Evolutionary conservation across 139 green algal species (phyloP), one percentile per base, ranked within the genome.

Genomic region (Auxenochlorella protothecoides): DNA sequence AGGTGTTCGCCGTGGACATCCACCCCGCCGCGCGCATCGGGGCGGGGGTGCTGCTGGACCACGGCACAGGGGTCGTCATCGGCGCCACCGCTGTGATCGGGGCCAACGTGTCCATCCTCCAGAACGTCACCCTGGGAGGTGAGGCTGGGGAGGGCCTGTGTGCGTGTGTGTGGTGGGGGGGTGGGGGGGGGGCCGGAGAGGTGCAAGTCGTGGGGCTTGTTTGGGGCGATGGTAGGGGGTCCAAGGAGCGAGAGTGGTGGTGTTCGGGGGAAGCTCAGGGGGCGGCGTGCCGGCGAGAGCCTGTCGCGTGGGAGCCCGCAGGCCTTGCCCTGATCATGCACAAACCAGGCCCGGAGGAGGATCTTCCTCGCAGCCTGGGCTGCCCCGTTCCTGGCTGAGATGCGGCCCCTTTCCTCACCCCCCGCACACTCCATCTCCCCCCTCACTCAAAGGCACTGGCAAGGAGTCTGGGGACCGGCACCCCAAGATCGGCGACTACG

Each of bases 381-480:
- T 44, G 27, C 27, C 59, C 59, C 59, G 59, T 13, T 12, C 59
- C 2, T 64, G 12, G 12, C 59, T 12, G 13, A n/a, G 59, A 64
- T 64, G 59, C 13, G 12, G 12, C 59, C 59, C 59, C 59, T 64
- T 64, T 64, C 12, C 59, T n/a, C 59, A 2, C 59, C 59, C 59
- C 59, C 59, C 59, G 12, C 59, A 3, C 59, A 3, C 61, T 15
- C 15, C 55, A 44, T 44, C 27, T 44, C 27, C 27, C 27, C 4
- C 8, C 4, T 64, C 7, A 3, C 15, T 15, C 67, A 52, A 70
- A 77, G 82, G 95, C 16, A 98, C 93, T 3, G 95, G 95, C 27
- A 99, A 98, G 79, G 89, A 92, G 52, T 79, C 82, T 0, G 95
- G 95, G 5, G 90, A 99, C 79, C 86, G 95, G 14, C 95, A 99